Base-by-base conservation (phyloP, 176 grass and related monocot genomes). In the Hyparrhenia diplandra region DNA sequence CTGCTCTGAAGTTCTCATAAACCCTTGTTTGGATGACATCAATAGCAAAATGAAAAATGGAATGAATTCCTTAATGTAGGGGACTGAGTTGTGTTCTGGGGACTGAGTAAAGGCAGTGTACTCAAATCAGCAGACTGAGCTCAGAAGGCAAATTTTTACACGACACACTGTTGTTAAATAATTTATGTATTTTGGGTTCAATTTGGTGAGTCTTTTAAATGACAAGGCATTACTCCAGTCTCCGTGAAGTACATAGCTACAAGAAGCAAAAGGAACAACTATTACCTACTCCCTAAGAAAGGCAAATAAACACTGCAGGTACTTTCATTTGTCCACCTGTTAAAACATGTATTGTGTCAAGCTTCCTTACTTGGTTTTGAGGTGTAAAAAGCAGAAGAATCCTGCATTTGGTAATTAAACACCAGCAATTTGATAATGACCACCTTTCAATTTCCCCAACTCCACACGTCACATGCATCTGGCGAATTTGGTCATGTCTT, bases 401-500 rank as follows among this genome's bases (percentile, higher is more conserved):
- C 31, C 4, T 71, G 40, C 10, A 10, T 35, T 42, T 75, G 4
- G 52, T 80, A 47, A 59, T 27, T 42, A 70, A 71, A 42, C 43
- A 80, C 41, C 14, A 2, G 41, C 24, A 63, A 63, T 39, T 75
- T 76, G 62, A 61, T 74, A 80, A 61, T 13, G 67, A 31, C 70
- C 82, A 76, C 82, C 69, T 80, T 84, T 23, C 24, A 76, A 70
- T 64, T 88, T 69, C 51, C 51, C 81, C 51, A 80, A 80, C 30
- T 80, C 76, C 81, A 49, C 37, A 45, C 6, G 4, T 64, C 76
- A 51, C 46, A 80, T 67, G 40, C 70, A 75, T 75, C 76, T 54
- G 76, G 41, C 42, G 1, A 64, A 63, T 61, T 84, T 46, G 67
- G 41, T 37, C 51, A 80, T 73, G 35, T 46, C 81, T 88, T 79